Base-by-base conservation (phyloP, 257 asterid species). In the Paulownia fortunei region DNA sequence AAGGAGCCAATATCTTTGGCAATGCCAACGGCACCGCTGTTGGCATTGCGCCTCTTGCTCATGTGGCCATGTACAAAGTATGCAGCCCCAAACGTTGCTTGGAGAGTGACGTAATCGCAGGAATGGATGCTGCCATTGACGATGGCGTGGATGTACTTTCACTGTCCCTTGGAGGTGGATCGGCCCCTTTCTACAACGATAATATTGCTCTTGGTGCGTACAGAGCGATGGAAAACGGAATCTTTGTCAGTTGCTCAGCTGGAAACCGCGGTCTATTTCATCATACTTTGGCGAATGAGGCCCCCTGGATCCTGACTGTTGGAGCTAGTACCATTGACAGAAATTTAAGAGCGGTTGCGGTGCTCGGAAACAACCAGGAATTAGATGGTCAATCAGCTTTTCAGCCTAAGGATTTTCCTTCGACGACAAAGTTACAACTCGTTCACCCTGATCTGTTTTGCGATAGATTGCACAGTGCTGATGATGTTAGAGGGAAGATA, bases 241-340 rank as follows among this genome's bases (percentile, higher is more conserved):
- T 87, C 23, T 62, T 87, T 56, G 88, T 87, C 21, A 85, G 88
- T 36, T 37, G 59, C 16, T 6, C 89, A 0, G 89, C 89, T 0
- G 85, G 83, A 0, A 85, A 87, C n/a, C 1, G 0, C 0, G 86
- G 87, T 32, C 83, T 86, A 0, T 6, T 1, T 2, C 0, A 3
- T n/a, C 0, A 4, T 1, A 1, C 82, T 0, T 4, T 82, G 4
- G 0, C 18, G 0, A 79, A 83, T 13, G 85, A 62, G 19, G 87
- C 91, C 5, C 87, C 89, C 0, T 87, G 91, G 91, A 46, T 76
- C 11, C 83, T 87, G 19, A 79, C 87, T 0, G 89, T 87, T 5
- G 91, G 89, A 1, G 88, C 91, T 1, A 85, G 89, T 76, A 81
- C 86, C 0, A 11, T 66, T 11, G 86, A 85, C 19, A 69, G 88